Evolutionary conservation across 306 rosid species (phyloP), one percentile per base, ranked within the genome.

Genomic region (Sindora glabra): DNA sequence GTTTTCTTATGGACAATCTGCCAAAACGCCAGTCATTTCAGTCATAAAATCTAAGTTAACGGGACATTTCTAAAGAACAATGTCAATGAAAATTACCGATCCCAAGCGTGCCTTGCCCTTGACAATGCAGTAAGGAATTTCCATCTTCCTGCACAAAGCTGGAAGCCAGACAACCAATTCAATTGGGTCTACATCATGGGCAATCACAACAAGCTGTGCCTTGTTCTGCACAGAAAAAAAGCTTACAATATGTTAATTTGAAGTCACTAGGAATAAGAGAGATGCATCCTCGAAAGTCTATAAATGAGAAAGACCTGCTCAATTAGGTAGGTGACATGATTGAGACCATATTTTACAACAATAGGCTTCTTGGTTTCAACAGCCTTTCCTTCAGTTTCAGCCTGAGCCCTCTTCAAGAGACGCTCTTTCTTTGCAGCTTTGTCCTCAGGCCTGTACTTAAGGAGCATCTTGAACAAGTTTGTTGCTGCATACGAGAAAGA

Each of bases 151-250:
- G 74, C 96, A 88, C 68, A 82, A 48, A 2, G 89, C 87, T 5
- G 89, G 94, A 24, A 88, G 89, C 96, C 96, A 88, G 2, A 88
- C 94, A 0, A 82, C 89, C 47, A 88, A 71, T 62, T 88, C 96
- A 2, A 88, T 84, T 10, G 94, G 94, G 70, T 88, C 94, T n/a
- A 88, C 96, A 21, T 88, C 92, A 33, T 85, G 94, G 3, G 89
- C 96, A 56, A 84, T 88, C 23, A 89, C 87, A 16, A 89, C 95
- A 7, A 89, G 68, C 24, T 89, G 95, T 1, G 95, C 90, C 49
- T 79, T 86, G 41, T 79, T 89, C 95, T 86, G 83, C 29, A 5
- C 57, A 17, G 1, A 15, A 29, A 41, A 40, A 29, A 4, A 29
- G 34, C 9, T 9, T 5, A 10, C 0, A 46, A 3, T 9, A 14